Base-by-base conservation (phyloP, 495 filamentous ascomycete species). In the Penicillium canescens region DNA sequence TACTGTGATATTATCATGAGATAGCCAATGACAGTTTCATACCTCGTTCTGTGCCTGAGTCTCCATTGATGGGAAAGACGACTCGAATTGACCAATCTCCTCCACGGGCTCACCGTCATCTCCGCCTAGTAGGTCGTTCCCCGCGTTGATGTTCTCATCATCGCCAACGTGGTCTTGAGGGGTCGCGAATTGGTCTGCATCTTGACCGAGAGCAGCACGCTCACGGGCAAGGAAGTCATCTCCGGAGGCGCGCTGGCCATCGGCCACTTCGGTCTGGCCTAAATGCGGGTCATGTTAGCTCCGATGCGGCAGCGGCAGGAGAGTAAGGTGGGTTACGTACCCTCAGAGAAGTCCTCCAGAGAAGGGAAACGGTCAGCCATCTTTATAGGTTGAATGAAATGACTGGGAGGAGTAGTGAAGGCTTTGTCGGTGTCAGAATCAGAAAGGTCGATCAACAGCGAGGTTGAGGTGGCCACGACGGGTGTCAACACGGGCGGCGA, bases 351-450 rank as follows among this genome's bases (percentile, higher is more conserved):
- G 68, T 98, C 94, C 70, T 98, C 94, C 67, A 98, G 76, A 18
- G 94, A 95, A 48, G 94, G 94, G 73, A 98, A 98, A 67, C 92
- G 80, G 75, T 98, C 92, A 18, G 94, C 93, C 94, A 98, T 98
- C 23, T 43, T 79, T 57, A 20, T 13, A 33, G 20, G 46, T 23
- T 24, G n/a, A 21, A 7, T 51, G 34, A 38, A 38, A 31, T 31
- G 28, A 31, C 28, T 31, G 28, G 28, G 28, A 31, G 28, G 28
- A 31, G 28, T 31, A 31, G 28, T 31, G 8, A 38, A 41, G 10
- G n/a, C 16, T 16, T 35, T 11, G 41, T 36, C 33, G 20, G 36
- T 36, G 23, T 20, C 18, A 23, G 34, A 33, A 8, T 44, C 28
- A 10, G 28, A 31, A 31, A 31, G 28, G 28, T 31, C 28, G 28